Percentiles rank a stretch among this genome's conserved stretches.
Conservation (phyloP, 106 monocot species). For the Dioscorea dumetorum region DNA sequence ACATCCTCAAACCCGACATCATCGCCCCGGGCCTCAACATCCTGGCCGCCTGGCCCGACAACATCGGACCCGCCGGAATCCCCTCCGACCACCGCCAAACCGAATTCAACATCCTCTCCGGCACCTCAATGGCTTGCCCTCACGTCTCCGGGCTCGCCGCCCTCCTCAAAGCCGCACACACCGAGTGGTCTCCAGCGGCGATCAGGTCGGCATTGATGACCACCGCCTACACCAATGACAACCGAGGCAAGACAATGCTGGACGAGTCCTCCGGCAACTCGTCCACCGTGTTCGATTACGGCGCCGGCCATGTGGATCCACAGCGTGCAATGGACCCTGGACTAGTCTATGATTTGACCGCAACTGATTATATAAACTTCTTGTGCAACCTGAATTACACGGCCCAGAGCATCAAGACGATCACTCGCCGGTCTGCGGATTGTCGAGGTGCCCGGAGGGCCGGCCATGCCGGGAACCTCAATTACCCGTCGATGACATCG, state of each 20-base stretch:
- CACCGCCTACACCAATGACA: conserved; percentile 66
- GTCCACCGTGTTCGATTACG: conserved; percentile 59
- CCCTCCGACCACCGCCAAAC: conserved; percentile 54
- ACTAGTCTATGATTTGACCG: conserved; percentile 58
- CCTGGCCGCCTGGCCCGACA: conserved; percentile 76
- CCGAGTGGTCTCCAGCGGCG: conserved; percentile 74
- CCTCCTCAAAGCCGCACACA: conserved; percentile 77
- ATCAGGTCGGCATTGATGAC: conserved; percentile 88
- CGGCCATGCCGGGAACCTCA: conserved; percentile 70
- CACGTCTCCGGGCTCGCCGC: conserved; percentile 89
- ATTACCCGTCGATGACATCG: conserved; percentile 69
- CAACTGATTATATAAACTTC: conserved; percentile 64
- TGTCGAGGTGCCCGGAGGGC: conserved; percentile 50
- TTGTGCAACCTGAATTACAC: conserved; percentile 84
- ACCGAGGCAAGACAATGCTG: conserved; percentile 37
- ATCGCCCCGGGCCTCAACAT: conserved; percentile 92
- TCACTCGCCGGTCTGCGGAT: conserved; percentile 50
- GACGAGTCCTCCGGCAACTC: conserved; percentile 65
- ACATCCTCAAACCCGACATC: conserved; percentile 80
- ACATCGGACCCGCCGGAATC: conserved; percentile 78
- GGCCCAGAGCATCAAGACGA: conserved; percentile 48
- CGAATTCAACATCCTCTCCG: conserved; percentile 90
- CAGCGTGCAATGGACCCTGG: conserved; percentile 78
- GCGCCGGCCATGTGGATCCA: conserved; percentile 78
- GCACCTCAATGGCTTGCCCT: conserved; percentile 94